These are phyloP conservation scores for Exophiala oligosperma DNA, from an alignment of 2,329 filamentous ascomycete species.

Conservation along the genomic window DNA sequence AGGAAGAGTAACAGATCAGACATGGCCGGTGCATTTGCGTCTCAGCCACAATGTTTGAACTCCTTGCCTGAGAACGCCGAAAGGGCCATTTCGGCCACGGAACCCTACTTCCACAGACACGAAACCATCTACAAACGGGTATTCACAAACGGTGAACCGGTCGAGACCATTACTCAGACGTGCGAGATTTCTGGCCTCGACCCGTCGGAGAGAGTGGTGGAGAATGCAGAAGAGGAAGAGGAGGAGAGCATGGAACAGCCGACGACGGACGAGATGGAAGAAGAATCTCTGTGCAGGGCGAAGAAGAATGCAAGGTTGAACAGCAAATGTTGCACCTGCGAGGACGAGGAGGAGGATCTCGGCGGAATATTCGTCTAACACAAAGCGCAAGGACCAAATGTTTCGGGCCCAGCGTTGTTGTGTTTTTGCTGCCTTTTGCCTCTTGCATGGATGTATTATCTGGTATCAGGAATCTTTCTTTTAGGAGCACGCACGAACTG, in stretches of 20 bases:
- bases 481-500: too few relatives aligned
- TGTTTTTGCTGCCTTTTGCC: too few relatives aligned
- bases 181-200: constrained; percentile 6
- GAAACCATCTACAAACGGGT: constrained; percentile 6
- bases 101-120: constrained; percentile 3
- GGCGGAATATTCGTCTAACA: neutral
- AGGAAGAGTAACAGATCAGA: neutral
- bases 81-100: neutral
- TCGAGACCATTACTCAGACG: constrained; percentile 2
- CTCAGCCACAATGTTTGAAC: neutral
- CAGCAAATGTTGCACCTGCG: neutral
- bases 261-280: neutral
- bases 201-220: neutral
- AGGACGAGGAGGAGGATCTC: neutral
- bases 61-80: neutral
- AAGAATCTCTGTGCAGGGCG: neutral
- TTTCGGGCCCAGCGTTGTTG: neutral
- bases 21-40: neutral
- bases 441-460: too few relatives aligned
- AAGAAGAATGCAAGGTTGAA: neutral
- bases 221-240: too few relatives aligned
- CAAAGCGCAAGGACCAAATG: neutral
- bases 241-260: neutral
- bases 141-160: neutral
- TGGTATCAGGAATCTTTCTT: too few relatives aligned